A percentile compares a stretch with the other conserved stretches of the same genome.
Evolutionary conservation across 1,284 basidiomycete genomes (phyloP).

Genomic region (Erythrobasidium hasegawianum): DNA sequence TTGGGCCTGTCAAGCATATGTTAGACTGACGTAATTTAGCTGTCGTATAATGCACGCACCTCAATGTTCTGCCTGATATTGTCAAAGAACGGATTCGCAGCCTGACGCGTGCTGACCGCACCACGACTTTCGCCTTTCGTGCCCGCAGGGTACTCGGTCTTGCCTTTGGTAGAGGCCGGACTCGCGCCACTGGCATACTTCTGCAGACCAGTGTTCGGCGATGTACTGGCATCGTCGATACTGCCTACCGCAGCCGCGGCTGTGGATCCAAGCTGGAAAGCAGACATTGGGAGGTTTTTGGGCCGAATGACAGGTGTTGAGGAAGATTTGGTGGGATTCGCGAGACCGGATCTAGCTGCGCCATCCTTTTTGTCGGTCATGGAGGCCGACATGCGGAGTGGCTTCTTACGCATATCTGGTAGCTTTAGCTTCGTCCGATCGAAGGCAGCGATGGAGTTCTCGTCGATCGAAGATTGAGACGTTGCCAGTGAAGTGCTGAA

Average conservation of each 20-base stretch:
- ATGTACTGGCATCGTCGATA: not conserved
- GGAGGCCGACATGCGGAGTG: not conserved
- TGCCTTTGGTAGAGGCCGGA: not conserved
- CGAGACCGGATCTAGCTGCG: not conserved
- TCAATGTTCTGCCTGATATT: slow-evolving; percentile 93
- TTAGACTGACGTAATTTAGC: slow-evolving; percentile 48
- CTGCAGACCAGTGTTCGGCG: not conserved
- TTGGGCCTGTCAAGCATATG: slow-evolving; percentile 35
- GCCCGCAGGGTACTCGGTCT: not conserved
- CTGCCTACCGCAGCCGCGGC: slow-evolving; percentile 11
- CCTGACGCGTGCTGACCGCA: slow-evolving; percentile 16
- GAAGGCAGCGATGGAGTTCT: not conserved
- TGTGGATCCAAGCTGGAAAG: slow-evolving; percentile 62
- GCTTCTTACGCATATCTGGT: slow-evolving; percentile 5
- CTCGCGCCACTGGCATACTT: not conserved
- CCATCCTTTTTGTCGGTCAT: not conserved
- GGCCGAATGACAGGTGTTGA: slow-evolving; percentile 54
- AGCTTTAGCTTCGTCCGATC: slow-evolving; percentile 14
- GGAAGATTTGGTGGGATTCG: not conserved
- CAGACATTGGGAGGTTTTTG: slow-evolving; percentile 61
- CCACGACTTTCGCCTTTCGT: slow-evolving; percentile 1
- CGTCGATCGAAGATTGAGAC: slow-evolving; percentile 20
- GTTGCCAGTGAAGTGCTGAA: slow-evolving; percentile 29
- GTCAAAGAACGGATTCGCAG: slow-evolving; percentile 61
- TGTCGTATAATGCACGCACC: slow-evolving; percentile 37